Conservation (phyloP, 2,329 filamentous ascomycete species). For the Talaromyces sp. region DNA sequence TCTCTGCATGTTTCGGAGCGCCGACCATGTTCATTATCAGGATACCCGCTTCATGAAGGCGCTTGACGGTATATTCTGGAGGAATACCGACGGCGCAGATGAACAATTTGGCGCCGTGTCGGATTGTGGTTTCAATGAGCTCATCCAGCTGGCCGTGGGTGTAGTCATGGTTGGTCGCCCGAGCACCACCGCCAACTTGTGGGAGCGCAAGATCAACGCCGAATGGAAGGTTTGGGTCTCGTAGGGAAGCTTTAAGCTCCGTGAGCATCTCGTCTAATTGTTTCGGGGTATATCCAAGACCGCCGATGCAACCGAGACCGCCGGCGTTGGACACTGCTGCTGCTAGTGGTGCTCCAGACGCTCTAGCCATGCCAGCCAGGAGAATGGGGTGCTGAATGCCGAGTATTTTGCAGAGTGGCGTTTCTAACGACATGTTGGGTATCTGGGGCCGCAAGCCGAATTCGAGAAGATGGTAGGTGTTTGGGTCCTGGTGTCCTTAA, state of each 20-base stretch:
- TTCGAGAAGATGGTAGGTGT: background rate
- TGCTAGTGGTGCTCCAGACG: slow-evolving; percentile 70
- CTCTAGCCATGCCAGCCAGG: slow-evolving; percentile 89
- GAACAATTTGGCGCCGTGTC: slow-evolving; percentile 77
- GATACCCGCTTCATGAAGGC: slow-evolving; percentile 72
- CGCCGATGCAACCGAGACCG: slow-evolving; percentile 62
- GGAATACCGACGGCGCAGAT: slow-evolving; percentile 86
- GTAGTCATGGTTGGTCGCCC: slow-evolving; percentile 94
- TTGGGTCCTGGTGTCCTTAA: background rate
- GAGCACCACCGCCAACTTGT: slow-evolving; percentile 74
- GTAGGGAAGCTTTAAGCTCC: slow-evolving; percentile 73
- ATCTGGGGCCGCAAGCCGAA: background rate
- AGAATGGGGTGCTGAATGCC: slow-evolving; percentile 83
- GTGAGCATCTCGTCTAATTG: slow-evolving; percentile 73
- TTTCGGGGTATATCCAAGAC: slow-evolving; percentile 64
- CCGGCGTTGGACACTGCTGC: slow-evolving; percentile 86
- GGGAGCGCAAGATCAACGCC: slow-evolving; percentile 88
- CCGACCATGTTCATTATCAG: slow-evolving; percentile 98
- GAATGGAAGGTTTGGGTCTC: slow-evolving; percentile 66
- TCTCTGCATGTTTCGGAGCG: slow-evolving; percentile 82
- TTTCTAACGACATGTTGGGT: slow-evolving; percentile 54
- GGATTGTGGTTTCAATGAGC: slow-evolving; percentile 78
- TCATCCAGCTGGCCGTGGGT: slow-evolving; percentile 83
- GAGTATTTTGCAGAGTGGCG: slow-evolving; percentile 71
- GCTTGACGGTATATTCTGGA: slow-evolving; percentile 63